These are phyloP conservation scores for Adansonia gregorii DNA, from an alignment of 441 rosid genomes.

Conservation along the genomic window DNA sequence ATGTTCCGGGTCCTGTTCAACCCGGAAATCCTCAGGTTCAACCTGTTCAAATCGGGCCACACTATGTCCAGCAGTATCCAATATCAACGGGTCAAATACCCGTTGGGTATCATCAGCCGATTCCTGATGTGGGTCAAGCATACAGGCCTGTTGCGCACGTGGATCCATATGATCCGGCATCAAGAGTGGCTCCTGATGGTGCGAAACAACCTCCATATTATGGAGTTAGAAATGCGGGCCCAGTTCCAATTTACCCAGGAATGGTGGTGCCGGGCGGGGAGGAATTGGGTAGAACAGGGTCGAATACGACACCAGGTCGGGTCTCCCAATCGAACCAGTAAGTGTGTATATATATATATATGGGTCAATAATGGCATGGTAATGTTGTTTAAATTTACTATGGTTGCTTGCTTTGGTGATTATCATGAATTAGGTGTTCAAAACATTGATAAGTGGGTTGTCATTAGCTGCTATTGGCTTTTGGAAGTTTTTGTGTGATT, in stretches of 20 bases:
- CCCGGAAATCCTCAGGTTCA: constrained; percentile 52
- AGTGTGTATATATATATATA: background rate
- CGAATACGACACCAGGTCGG: constrained; percentile 53
- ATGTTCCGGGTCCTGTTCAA: constrained; percentile 55
- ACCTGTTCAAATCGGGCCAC: constrained; percentile 43
- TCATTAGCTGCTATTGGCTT: background rate
- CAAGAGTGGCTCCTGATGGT: constrained; percentile 53
- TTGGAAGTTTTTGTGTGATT: constrained; percentile 1
- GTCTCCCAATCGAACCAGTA: constrained; percentile 33
- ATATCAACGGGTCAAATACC: constrained; percentile 55
- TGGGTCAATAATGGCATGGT: background rate
- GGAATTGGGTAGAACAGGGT: constrained; percentile 48
- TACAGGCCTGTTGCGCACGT: constrained; percentile 42
- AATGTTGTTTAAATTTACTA: background rate
- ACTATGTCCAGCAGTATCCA: constrained; percentile 53
- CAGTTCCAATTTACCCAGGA: constrained; percentile 57
- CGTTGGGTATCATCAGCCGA: constrained; percentile 65
- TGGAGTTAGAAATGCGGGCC: constrained; percentile 56
- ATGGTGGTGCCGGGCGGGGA: constrained; percentile 57
- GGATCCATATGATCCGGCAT: constrained; percentile 43
- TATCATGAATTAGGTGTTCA: background rate
- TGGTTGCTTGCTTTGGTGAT: constrained; percentile 14
- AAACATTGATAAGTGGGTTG: background rate
- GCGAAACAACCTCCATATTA: constrained; percentile 62
- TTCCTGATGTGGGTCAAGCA: constrained; percentile 53